Base-by-base conservation (phyloP, 345 rosid species). In the Salix viminalis region DNA sequence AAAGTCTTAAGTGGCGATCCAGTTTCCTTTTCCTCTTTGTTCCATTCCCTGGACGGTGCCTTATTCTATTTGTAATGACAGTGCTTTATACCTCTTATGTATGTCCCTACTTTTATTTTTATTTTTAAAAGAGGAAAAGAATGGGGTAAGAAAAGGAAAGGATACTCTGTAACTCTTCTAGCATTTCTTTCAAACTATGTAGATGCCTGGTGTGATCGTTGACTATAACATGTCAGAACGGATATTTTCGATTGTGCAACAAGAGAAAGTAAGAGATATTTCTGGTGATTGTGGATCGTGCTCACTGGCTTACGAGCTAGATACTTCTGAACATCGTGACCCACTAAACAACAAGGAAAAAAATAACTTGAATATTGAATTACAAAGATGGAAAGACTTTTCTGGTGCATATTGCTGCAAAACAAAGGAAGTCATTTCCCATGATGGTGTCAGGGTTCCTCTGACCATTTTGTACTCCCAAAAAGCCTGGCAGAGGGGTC, bases 131-230 rank as follows among this genome's bases (percentile, higher is more conserved):
- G 1, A 41, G 13, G 44, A 41, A 41, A 41, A 41, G 13, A 41
- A 0, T 9, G 44, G 13, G 44, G 44, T 2, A 41, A 0, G 44
- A 41, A 2, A 41, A 62, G 66, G 12, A 23, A 62, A n/a, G 30
- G 66, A 3, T 44, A 19, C 41, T 48, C n/a, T 28, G 34, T n/a
- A 50, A 26, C 26, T 16, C 73, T 48, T 7, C 28, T 5, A 24
- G 30, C 73, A 34, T 36, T 77, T 69, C 26, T 70, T 8, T 56
- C 24, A 65, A 81, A 52, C 36, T 82, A n/a, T 79, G 75, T 84
- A 94, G 98, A 88, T 90, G 84, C 97, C 97, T 50, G 98, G 91
- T 89, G 69, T 89, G 69, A 87, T 91, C 65, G 87, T 92, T 6
- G 97, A 94, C 86, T 94, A 91, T 78, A 89, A 94, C 79, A 85